Evolutionary conservation across 2,329 filamentous ascomycete genomes (phyloP).

Genomic region (Fusarium secorum): DNA sequence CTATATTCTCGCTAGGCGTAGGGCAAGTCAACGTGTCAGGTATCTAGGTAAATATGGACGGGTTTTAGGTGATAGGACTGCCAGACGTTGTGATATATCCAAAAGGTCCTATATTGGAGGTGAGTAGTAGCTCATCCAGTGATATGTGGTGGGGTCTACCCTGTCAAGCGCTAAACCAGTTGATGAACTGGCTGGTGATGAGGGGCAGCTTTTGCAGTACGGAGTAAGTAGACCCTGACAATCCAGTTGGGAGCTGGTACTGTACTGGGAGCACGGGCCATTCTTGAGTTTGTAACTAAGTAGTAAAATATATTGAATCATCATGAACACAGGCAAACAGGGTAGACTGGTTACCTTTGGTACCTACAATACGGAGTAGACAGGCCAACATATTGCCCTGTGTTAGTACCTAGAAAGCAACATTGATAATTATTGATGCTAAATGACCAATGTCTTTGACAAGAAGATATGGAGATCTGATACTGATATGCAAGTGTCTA

Average conservation of each 20-base stretch:
- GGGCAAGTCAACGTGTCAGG: background rate
- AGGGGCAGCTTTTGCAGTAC: constrained; percentile 14
- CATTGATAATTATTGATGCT: background rate
- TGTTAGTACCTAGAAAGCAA: background rate
- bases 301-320: background rate
- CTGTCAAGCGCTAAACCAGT: constrained; percentile 16
- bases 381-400: background rate
- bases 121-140: background rate
- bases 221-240: background rate
- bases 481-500: background rate
- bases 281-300: background rate
- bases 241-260: background rate
- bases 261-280: constrained; percentile 18
- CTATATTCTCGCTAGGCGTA: background rate
- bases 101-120: constrained; percentile 5
- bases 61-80: background rate
- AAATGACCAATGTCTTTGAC: background rate
- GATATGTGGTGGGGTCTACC: constrained; percentile 19
- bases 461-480: background rate
- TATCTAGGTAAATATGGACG: background rate
- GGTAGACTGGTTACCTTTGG: background rate
- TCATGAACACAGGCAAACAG: background rate
- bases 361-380: background rate
- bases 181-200: constrained; percentile 14
- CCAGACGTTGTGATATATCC: background rate